A percentile compares a stretch with the other conserved stretches of the same genome.
Evolutionary conservation across 2,329 filamentous ascomycete genomes (phyloP).

Genomic region (Monosporascus ibericus): DNA sequence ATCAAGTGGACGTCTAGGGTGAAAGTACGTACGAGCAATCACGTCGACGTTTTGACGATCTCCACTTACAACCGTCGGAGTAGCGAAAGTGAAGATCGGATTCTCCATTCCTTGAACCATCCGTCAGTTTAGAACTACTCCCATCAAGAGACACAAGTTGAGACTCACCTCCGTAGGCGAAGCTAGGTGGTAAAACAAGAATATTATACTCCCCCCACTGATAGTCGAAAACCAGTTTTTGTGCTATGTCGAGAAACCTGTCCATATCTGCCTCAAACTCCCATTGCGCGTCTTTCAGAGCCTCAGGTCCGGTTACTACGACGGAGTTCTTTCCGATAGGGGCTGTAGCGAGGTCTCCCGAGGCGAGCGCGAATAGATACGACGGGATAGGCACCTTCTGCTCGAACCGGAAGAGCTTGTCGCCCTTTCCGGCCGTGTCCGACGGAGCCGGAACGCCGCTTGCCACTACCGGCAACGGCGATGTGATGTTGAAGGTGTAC

Average conservation of each 20-base stretch:
- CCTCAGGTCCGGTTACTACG: conserved; percentile 83
- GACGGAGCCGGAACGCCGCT: conserved; percentile 63
- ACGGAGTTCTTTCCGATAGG: conserved; percentile 78
- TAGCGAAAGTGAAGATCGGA: conserved; percentile 90
- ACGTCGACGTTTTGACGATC: conserved; percentile 91
- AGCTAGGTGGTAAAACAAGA: conserved; percentile 80
- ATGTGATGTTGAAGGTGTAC: conserved; percentile 81
- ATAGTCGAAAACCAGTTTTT: conserved; percentile 78
- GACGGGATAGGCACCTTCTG: conserved; percentile 90
- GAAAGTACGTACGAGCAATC: conserved; percentile 56
- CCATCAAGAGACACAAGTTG: background rate
- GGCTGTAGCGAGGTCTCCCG: conserved; percentile 79
- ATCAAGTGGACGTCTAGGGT: conserved; percentile 45
- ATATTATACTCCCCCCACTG: conserved; percentile 95
- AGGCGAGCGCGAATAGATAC: conserved; percentile 90
- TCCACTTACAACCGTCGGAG: conserved; percentile 87
- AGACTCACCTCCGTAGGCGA: conserved; percentile 71
- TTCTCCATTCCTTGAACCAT: conserved; percentile 68
- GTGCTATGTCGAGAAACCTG: conserved; percentile 82
- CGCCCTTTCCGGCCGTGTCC: conserved; percentile 39
- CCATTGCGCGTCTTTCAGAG: conserved; percentile 77
- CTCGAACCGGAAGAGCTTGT: conserved; percentile 75
- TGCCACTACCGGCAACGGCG: conserved; percentile 82
- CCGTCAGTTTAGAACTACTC: conserved; percentile 1
- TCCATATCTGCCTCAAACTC: conserved; percentile 90